Base-by-base conservation (phyloP, 148 eudicot species). In the Dianthus caryophyllus region DNA sequence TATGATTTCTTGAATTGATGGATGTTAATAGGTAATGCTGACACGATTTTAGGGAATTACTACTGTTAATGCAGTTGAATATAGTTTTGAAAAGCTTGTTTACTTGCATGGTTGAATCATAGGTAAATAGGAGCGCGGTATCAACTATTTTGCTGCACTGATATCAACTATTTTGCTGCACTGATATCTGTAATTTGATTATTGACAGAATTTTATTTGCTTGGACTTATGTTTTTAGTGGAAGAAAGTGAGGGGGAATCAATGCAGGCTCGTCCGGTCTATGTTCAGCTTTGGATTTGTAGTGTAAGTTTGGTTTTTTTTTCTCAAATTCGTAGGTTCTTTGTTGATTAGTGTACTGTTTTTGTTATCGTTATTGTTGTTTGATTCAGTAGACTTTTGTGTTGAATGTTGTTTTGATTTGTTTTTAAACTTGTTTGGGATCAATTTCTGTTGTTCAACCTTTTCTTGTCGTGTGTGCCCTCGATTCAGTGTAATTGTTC, bases 231-330 rank as follows among this genome's bases (percentile, higher is more conserved):
- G 76, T 22, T 71, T 69, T 13, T 64, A 88, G 96, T 81, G 73
- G 96, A 88, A 69, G 96, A 82, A 61, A 64, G 65, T 43, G 88
- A 84, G 39, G 96, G 81, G 62, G 94, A 83, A 70, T 79, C 75
- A 62, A 82, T 84, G 88, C 85, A 88, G 82, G 90, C 91, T 67
- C 78, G 88, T 64, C 96, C 96, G 12, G 96, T 88, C 20, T 88
- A 86, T 73, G 96, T 88, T 64, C 91, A 24, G 91, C 88, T 11
- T 85, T 88, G 50, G 96, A 88, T 81, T 72, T 88, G 73, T 80
- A 91, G 46, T 91, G 97, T 91, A 82, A 88, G 96, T 74, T 78
- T 43, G 54, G 22, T 24, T 51, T 8, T 26, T 52, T 53, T 9
- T 73, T 48, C 33, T 38, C 29, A 12, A 51, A n/a, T n/a, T n/a